These are phyloP conservation scores for Euryodendron excelsum DNA, from an alignment of 148 eudicot species.

Conservation along the genomic window DNA sequence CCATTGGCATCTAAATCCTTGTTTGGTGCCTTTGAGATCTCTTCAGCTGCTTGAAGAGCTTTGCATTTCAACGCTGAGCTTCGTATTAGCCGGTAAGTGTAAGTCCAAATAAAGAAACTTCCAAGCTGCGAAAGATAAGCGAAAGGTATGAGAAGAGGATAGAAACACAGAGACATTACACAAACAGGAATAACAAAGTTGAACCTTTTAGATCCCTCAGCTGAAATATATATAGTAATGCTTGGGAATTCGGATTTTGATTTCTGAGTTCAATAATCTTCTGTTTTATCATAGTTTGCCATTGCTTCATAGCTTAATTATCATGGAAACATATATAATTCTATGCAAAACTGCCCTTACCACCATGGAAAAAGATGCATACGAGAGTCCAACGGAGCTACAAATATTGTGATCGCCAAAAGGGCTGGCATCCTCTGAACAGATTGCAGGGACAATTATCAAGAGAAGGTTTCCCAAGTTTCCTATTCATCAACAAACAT, in stretches of 20 bases:
- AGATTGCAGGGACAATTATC: constrained; percentile 81
- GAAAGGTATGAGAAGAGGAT: neutral
- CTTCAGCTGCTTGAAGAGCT: constrained; percentile 36
- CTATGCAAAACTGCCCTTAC: constrained; percentile 35
- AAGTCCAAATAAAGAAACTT: constrained; percentile 82
- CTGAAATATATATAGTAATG: too few species aligned
- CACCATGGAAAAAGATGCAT: constrained; percentile 93
- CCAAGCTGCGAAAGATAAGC: constrained; percentile 52
- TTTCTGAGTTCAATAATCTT: too few species aligned
- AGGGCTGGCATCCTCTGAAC: constrained; percentile 68
- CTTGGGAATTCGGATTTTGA: too few species aligned
- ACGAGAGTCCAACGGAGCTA: constrained; percentile 55
- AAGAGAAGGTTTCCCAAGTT: constrained; percentile 85
- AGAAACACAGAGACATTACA: too few species aligned
- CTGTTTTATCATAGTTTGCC: too few species aligned
- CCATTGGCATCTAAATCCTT: constrained; percentile 56
- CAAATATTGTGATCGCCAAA: constrained; percentile 63
- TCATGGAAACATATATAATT: too few species aligned
- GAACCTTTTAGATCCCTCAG: neutral
- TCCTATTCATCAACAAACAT: constrained; percentile 34
- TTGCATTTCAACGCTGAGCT: constrained; percentile 44
- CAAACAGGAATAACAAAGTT: neutral
- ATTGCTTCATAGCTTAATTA: too few species aligned
- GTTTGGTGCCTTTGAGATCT: constrained; percentile 45
- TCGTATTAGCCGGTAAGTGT: constrained; percentile 62